A percentile compares a stretch with the other conserved stretches of the same genome.
Conservation (phyloP, 805 yeast species). For the Wickerhamomyces ciferrii region DNA sequence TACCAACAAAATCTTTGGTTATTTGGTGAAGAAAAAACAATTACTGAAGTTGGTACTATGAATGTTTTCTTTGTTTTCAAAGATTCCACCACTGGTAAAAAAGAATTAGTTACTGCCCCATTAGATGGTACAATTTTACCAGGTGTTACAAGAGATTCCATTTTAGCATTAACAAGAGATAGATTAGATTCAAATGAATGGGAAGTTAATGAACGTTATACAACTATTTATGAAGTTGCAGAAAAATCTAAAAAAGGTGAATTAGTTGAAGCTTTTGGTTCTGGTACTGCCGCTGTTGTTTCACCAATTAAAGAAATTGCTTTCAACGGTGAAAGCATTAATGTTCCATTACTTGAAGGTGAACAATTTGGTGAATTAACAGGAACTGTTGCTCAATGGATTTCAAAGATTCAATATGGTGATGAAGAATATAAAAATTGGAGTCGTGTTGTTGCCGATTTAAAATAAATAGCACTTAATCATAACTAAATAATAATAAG, state of each 20-base stretch:
- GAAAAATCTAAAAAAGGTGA: constrained; percentile 77
- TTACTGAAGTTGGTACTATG: constrained; percentile 98
- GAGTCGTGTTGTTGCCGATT: constrained; percentile 32
- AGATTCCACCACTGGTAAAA: constrained; percentile 70
- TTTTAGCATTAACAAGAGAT: constrained; percentile 70
- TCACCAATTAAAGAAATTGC: constrained; percentile 89
- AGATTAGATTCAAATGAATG: constrained; percentile 73
- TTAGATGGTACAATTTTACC: constrained; percentile 95
- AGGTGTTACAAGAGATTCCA: constrained; percentile 94
- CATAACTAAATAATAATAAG: too few species aligned
- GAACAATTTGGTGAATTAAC: constrained; percentile 79
- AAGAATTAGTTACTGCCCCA: constrained; percentile 93
- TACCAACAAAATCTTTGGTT: constrained; percentile 96
- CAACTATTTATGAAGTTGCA: constrained; percentile 73
- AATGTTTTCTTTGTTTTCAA: constrained; percentile 86
- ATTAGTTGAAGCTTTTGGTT: constrained; percentile 90
- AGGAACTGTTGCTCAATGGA: constrained; percentile 76
- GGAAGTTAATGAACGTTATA: constrained; percentile 80
- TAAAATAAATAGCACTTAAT: too few species aligned
- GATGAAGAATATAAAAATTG: constrained; percentile 57
- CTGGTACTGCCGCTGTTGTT: constrained; percentile 97
- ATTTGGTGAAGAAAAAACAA: constrained; percentile 80
- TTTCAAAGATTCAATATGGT: constrained; percentile 88
- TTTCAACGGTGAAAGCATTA: constrained; percentile 66
- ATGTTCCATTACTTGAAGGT: constrained; percentile 77